Base-by-base conservation (phyloP, 352 stramenopile species). In the Pythium biforme region DNA sequence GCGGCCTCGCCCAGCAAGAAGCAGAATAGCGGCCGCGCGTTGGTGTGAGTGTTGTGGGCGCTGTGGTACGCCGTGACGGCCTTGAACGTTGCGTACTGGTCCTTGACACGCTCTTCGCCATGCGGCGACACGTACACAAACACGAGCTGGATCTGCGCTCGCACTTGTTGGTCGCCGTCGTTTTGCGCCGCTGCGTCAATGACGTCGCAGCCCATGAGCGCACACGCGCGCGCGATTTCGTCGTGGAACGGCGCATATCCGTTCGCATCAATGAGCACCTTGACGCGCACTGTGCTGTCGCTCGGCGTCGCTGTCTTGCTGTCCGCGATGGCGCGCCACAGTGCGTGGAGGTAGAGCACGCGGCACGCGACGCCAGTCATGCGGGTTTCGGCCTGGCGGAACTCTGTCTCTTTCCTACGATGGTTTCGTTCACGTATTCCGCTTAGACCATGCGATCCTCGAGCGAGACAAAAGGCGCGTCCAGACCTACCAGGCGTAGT, bases 381-480 rank as follows among this genome's bases (percentile, higher is more conserved):
- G 25, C 83, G 81, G 25, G 73, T 57, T 31, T 79, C 73, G 17
- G 72, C 65, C 10, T 61, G 55, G 4, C 59, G 47, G 54, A 95
- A 93, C 69, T 93, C 86, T 39, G 64, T 48, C 17, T 81, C 73
- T 68, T 89, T 90, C 83, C 83, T 92, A 43, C n/a, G n/a, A n/a
- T 40, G 0, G 34, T 48, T 37, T 11, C 31, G 14, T 37, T 11
- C 4, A 37, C 31, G 31, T 37, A n/a, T n/a, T n/a, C n/a, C n/a
- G n/a, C n/a, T n/a, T n/a, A n/a, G n/a, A n/a, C n/a, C n/a, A n/a
- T n/a, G 41, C 34, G 12, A 40, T 23, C 17, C 26, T 25, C 48
- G 6, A 31, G 53, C 51, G 56, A 39, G 12, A 49, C 11, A 26
- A 52, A 39, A 39, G 39, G 46, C 19, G 61, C 17, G 60, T 39